Evolutionary conservation across 2,329 filamentous ascomycete species (phyloP).

Genomic region (Xylariales sp.): DNA sequence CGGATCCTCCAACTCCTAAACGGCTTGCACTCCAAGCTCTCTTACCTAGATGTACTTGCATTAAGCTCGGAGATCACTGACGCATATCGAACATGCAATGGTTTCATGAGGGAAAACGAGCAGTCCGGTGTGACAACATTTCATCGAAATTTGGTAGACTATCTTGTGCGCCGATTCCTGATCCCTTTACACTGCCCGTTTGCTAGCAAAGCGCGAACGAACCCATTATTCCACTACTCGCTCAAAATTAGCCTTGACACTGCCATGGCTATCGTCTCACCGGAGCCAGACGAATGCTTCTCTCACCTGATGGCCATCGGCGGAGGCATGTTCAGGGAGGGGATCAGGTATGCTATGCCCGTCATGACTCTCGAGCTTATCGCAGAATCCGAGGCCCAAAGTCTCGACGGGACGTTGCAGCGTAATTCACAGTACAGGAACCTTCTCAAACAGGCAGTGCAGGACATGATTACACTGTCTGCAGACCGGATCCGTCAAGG

Average conservation of each 20-base stretch:
- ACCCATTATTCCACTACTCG: constrained; percentile 46
- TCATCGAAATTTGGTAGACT: constrained; percentile 45
- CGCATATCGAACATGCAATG: constrained; percentile 17
- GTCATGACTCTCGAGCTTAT: constrained; percentile 34
- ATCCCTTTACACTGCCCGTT: constrained; percentile 50
- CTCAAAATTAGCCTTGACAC: constrained; percentile 42
- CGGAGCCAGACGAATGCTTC: constrained; percentile 31
- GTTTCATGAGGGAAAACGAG: constrained; percentile 15
- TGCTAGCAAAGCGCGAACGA: constrained; percentile 33
- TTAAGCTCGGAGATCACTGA: constrained; percentile 29
- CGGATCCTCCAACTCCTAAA: constrained; percentile 30
- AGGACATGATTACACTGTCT: constrained; percentile 22
- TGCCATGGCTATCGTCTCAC: constrained; percentile 28
- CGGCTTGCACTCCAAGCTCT: constrained; percentile 25
- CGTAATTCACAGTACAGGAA: constrained; percentile 22
- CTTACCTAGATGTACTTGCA: constrained; percentile 30
- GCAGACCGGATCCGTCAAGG: constrained; percentile 33
- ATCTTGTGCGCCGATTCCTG: constrained; percentile 49
- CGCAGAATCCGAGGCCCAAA: constrained; percentile 23
- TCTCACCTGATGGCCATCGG: constrained; percentile 29
- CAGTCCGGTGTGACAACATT: constrained; percentile 27
- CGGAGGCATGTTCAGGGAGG: constrained; percentile 38
- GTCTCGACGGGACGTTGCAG: constrained; percentile 15
- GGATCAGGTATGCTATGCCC: constrained; percentile 19
- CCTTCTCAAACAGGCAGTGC: constrained; percentile 27